phyloP scores from a whole-genome alignment of 1,284 basidiomycete species.

The Malassezia dermatis region DNA sequence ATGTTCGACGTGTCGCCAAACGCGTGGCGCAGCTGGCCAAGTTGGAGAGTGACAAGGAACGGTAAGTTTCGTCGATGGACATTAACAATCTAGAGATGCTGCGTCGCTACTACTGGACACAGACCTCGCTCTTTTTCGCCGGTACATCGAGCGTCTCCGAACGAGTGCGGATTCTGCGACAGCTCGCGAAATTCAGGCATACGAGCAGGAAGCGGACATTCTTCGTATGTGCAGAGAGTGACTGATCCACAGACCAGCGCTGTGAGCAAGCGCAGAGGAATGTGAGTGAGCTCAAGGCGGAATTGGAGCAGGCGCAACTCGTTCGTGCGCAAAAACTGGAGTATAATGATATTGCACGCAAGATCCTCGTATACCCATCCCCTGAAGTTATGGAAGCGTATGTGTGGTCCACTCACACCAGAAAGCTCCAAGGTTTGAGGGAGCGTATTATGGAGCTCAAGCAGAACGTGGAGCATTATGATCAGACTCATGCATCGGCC shows the following conservation, averaged over 20 bases:
- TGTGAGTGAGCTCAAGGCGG: background rate
- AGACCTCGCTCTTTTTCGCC: slow-evolving; percentile 4
- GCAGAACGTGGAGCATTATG: slow-evolving; percentile 1
- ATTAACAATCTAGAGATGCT: slow-evolving; percentile 1
- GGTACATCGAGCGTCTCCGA: slow-evolving; percentile 1
- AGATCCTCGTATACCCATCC: slow-evolving; percentile 16
- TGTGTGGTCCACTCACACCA: background rate
- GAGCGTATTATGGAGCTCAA: slow-evolving; percentile 1
- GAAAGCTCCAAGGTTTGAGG: background rate
- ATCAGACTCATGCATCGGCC: background rate
- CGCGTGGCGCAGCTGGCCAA: slow-evolving; percentile 6
- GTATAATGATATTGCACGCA: slow-evolving; percentile 13
- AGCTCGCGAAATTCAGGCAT: slow-evolving; percentile 4
- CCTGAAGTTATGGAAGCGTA: slow-evolving; percentile 11
- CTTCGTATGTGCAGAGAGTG: slow-evolving; percentile 4
- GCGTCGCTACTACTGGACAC: background rate
- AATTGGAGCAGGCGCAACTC: background rate
- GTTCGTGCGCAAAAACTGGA: background rate
- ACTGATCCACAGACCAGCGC: background rate
- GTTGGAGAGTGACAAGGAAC: background rate
- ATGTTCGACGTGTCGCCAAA: slow-evolving; percentile 12
- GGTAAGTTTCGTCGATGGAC: background rate
- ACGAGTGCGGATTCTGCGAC: background rate
- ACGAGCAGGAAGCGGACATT: background rate
- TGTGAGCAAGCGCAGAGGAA: background rate